Evolutionary conservation across 768 basidiomycete genomes (phyloP).

Genomic region (Tricholoma flavovirens): DNA sequence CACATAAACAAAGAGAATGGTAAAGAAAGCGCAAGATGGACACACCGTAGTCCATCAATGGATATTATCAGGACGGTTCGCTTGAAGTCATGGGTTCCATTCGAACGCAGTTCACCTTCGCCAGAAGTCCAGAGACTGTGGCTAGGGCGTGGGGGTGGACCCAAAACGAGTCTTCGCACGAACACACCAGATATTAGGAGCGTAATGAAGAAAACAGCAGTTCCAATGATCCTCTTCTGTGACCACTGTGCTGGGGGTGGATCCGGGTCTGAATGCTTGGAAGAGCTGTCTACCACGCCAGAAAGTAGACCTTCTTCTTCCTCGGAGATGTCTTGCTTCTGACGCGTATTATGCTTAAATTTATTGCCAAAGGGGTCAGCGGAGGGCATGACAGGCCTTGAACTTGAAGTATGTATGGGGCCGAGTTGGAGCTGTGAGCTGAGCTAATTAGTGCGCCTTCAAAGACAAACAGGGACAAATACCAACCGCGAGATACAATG

Average conservation of each 20-base stretch:
- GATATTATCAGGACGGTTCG: conserved; percentile 80
- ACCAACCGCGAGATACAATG: too few relatives aligned
- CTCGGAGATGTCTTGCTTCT: conserved; percentile 19
- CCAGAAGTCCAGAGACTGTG: conserved; percentile 32
- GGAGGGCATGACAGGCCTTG: conserved; percentile 11
- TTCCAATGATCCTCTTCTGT: conserved; percentile 30
- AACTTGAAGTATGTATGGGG: too few relatives aligned
- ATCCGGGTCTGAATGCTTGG: conserved; percentile 17
- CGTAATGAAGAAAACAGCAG: conserved; percentile 33
- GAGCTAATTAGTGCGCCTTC: too few relatives aligned
- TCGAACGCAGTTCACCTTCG: conserved; percentile 44
- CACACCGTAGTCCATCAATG: conserved; percentile 77
- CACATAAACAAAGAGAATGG: conserved; percentile 8
- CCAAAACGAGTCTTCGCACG: conserved; percentile 31
- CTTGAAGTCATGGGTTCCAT: conserved; percentile 80
- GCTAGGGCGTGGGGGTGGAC: conserved; percentile 16
- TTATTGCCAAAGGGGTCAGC: conserved; percentile 4
- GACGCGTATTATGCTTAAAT: conserved; percentile 3
- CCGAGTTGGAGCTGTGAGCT: too few relatives aligned
- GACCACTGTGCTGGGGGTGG: conserved; percentile 30
- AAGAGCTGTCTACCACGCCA: conserved; percentile 17
- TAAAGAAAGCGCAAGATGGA: background rate
- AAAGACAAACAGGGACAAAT: too few relatives aligned
- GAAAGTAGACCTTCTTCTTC: conserved; percentile 39
- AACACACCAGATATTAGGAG: conserved; percentile 40